Percentiles rank a stretch among this genome's conserved stretches.
Evolutionary conservation across 495 filamentous ascomycete genomes (phyloP).

Genomic region (Sabuloglossum arenarium): DNA sequence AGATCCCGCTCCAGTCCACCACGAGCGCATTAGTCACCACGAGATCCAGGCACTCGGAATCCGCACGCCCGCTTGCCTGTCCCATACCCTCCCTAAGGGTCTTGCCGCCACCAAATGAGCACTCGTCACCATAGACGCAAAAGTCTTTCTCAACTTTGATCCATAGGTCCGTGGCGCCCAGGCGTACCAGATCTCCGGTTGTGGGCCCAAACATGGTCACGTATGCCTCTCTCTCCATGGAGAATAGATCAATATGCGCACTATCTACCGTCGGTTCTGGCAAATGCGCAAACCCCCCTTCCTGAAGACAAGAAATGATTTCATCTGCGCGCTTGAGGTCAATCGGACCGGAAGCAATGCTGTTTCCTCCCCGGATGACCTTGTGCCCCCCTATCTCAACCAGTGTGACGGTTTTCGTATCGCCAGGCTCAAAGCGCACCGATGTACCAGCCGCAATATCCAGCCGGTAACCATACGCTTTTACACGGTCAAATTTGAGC

Average conservation of each 20-base stretch:
- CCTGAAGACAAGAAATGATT: slow-evolving; percentile 42
- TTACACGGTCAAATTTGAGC: slow-evolving; percentile 75
- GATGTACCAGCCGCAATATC: slow-evolving; percentile 87
- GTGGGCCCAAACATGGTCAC: slow-evolving; percentile 85
- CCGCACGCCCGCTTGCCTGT: slow-evolving; percentile 56
- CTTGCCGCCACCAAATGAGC: slow-evolving; percentile 90
- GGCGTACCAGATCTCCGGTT: slow-evolving; percentile 57
- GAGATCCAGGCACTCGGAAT: slow-evolving; percentile 57
- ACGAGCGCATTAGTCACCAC: slow-evolving; percentile 87
- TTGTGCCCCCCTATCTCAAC: slow-evolving; percentile 75
- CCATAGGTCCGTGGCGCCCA: slow-evolving; percentile 82
- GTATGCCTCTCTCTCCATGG: slow-evolving; percentile 62
- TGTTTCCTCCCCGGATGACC: slow-evolving; percentile 74
- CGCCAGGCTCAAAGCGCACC: slow-evolving; percentile 86
- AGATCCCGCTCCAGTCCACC: slow-evolving; percentile 82
- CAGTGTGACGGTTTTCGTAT: slow-evolving; percentile 77
- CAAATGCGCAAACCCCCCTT: slow-evolving; percentile 56
- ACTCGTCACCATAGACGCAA: slow-evolving; percentile 80
- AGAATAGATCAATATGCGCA: slow-evolving; percentile 32
- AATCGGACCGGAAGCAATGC: slow-evolving; percentile 49
- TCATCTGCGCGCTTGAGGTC: slow-evolving; percentile 37
- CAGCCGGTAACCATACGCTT: slow-evolving; percentile 66
- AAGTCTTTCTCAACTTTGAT: slow-evolving; percentile 77
- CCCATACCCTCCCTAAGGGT: slow-evolving; percentile 93
- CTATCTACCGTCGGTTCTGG: slow-evolving; percentile 39